Conservation (phyloP, 495 filamentous ascomycete species). For the Penicillium psychrofluorescens region DNA sequence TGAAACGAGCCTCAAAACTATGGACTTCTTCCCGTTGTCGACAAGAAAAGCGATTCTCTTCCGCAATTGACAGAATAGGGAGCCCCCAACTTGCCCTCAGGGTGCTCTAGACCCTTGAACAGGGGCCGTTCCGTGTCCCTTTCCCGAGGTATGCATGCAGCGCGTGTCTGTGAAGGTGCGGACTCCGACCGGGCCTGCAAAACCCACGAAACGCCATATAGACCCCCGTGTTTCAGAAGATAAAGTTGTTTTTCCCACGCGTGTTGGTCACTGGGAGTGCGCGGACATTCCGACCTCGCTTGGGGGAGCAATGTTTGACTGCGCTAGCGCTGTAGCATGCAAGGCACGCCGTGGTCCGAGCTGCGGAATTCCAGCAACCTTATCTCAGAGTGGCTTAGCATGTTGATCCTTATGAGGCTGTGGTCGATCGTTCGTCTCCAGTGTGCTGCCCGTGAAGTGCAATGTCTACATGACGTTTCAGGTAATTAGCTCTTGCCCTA, state of each 20-base stretch:
- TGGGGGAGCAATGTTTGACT: constrained; percentile 18
- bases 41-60: too few relatives aligned
- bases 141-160: constrained; percentile 4
- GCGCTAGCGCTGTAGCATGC: constrained; percentile 20
- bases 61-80: background rate
- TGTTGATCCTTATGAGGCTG: background rate
- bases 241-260: constrained; percentile 20
- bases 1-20: too few relatives aligned
- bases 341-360: constrained; percentile 27
- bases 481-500: background rate
- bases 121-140: background rate
- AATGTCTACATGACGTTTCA: background rate
- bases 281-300: constrained; percentile 11
- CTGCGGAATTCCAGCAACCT: constrained; percentile 23
- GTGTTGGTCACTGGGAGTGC: background rate
- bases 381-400: constrained; percentile 17
- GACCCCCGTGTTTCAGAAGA: constrained; percentile 17
- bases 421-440: background rate
- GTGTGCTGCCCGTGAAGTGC: constrained; percentile 1
- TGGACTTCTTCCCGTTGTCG: too few relatives aligned
- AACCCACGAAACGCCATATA: constrained; percentile 17
- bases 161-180: background rate
- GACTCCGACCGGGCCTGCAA: background rate
- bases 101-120: background rate
- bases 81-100: background rate